Conservation (phyloP, 1,284 basidiomycete genomes). For the Meripilus lineatus region DNA sequence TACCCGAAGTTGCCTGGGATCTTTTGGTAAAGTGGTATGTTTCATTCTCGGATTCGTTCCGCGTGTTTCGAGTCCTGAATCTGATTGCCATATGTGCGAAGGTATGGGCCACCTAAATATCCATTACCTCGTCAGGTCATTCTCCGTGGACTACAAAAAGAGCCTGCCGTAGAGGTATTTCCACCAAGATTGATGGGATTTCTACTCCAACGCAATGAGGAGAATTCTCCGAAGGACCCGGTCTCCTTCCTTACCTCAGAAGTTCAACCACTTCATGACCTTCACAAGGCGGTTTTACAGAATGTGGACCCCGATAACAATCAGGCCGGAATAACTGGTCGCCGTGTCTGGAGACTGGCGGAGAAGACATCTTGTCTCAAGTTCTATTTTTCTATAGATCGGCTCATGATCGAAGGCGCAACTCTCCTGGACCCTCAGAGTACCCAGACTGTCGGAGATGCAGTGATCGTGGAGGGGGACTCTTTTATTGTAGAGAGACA, state of each 20-base stretch:
- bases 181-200: conserved; percentile 70
- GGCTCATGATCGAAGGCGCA: conserved; percentile 35
- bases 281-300: conserved; percentile 3
- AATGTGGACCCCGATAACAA: too few relatives aligned
- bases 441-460: conserved; percentile 52
- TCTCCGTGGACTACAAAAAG: conserved; percentile 46
- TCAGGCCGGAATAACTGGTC: too few relatives aligned
- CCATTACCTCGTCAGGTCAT: conserved; percentile 68
- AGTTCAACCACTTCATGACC: conserved; percentile 36
- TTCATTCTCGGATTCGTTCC: background rate
- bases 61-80: conserved; percentile 1
- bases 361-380: conserved; percentile 18
- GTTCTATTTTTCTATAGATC: conserved; percentile 22
- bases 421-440: conserved; percentile 30
- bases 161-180: conserved; percentile 69
- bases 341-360: conserved; percentile 53
- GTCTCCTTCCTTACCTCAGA: conserved; percentile 38
- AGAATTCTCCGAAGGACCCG: conserved; percentile 8
- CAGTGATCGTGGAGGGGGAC: conserved; percentile 52
- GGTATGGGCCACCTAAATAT: conserved; percentile 63
- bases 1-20: conserved; percentile 73
- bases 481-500: conserved; percentile 65
- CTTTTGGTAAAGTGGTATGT: conserved; percentile 42
- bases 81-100: conserved; percentile 22
- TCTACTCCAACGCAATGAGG: too few relatives aligned